These are phyloP conservation scores for Gaultheria prostrata DNA, from an alignment of 148 eudicot species.

Conservation along the genomic window DNA sequence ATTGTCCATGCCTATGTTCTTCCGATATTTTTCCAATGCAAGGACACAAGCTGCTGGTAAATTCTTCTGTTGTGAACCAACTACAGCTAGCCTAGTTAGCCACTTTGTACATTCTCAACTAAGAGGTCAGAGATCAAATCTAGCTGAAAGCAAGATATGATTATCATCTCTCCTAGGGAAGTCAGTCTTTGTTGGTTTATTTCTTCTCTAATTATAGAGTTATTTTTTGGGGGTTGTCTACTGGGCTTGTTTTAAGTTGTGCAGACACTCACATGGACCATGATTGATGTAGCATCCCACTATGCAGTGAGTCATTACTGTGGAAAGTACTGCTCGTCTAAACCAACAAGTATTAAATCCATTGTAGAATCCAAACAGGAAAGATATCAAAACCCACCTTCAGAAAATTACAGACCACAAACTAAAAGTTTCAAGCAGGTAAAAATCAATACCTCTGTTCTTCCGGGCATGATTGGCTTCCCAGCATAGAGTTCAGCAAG, in stretches of 20 bases:
- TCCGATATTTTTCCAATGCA: neutral
- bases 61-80: neutral
- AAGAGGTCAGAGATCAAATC: neutral
- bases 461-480: conserved; percentile 69
- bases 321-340: neutral
- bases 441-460: conserved; percentile 53
- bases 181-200: neutral
- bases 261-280: neutral
- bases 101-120: neutral
- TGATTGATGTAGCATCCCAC: neutral
- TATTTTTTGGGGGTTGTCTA: neutral
- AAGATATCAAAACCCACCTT: neutral
- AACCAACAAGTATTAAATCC: neutral
- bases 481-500: conserved; percentile 61
- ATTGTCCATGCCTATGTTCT: neutral
- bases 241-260: neutral
- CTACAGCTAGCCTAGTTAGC: neutral
- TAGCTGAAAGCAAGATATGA: neutral
- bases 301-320: neutral
- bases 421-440: conserved; percentile 9
- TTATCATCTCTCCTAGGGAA: neutral
- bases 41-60: neutral
- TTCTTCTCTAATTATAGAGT: neutral
- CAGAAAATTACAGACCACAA: neutral
- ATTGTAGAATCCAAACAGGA: neutral